Evolutionary conservation across 2,329 filamentous ascomycete species (phyloP), one percentile per base, ranked within the genome.

Genomic region (Cercospora sp.): DNA sequence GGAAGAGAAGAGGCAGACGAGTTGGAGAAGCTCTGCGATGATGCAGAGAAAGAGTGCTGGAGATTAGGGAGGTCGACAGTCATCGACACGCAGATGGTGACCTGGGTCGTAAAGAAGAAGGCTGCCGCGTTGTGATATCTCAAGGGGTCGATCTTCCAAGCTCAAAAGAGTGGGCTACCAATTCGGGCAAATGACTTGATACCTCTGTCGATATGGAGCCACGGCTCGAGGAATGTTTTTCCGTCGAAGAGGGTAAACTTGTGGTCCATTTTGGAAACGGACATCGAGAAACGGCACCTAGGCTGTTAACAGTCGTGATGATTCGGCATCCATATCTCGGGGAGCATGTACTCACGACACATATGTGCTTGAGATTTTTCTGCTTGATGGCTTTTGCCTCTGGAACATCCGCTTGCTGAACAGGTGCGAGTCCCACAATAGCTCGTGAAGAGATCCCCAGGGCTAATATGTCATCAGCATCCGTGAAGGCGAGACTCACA

Each of bases 21-120:
- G 45, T 55, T 70, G 31, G 70, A 72, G 30, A 59, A 57, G 28
- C 28, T 70, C 51, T 64, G 60, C 12, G 28, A 58, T 1, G 66
- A 67, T 53, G 68, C 67, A 13, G 68, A 69, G 40, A 61, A 66
- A 23, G 70, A 72, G 57, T 72, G 70, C 30, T 69, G 65, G 65
- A 60, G 31, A 18, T 55, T 68, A 40, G 63, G 59, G 13, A 57
- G 67, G 26, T 65, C 65, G 13, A 59, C 33, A 40, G 65, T 66
- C 30, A 64, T 69, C 33, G 69, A 69, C 18, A 62, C 59, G 33
- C 65, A 69, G 30, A 72, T 71, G 65, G 69, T 71, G 20, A 71
- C 69, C n/a, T 72, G 71, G 67, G 67, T 72, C 33, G 62, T 70
- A 12, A 68, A 58, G 55, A 72, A 72, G 64, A 60, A 66, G 30